Base-by-base conservation (phyloP, 805 yeast species). In the Cyberlindnera petersonii region DNA sequence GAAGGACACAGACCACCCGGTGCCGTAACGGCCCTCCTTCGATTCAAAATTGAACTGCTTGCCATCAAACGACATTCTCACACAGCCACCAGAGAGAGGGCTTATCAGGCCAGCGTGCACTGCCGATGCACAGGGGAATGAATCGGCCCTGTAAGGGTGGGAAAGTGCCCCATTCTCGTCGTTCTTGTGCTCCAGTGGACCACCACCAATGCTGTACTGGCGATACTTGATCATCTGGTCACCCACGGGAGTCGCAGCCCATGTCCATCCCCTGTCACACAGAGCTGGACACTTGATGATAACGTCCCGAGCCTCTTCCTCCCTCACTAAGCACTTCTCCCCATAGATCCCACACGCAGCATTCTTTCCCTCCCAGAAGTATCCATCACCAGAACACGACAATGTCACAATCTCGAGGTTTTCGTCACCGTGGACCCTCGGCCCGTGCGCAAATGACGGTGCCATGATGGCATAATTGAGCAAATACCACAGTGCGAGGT, bases 71-170 rank as follows among this genome's bases (percentile, higher is more conserved):
- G 77, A 63, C 14, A 84, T 48, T 35, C 72, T 66, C 1, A 85
- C 88, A 56, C 91, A 82, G 0, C 95, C 96, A 2, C 98, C 98
- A 42, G 64, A 65, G 20, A 69, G 53, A 11, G 91, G 81, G 0
- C 93, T 81, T 1, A 88, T 64, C 0, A 80, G 59, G 2, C 96
- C 96, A 2, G 89, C 79, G 60, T 89, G 96, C 4, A 85, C 75
- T 0, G 93, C 97, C 3, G 96, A 83, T 0, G 88, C 91, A 58
- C 98, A 89, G 0, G 91, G 81, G 51, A 69, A 88, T 1, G 96
- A 86, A 61, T 89, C 98, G 0, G 86, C 89, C 47, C 98, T 68
- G 55, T 87, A 89, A 0, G 89, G 88, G 19, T 63, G 50, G 0
- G 86, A 65, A 8, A 79, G 43, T 1, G 41, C 28, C 2, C 53